Evolutionary conservation across 116 monocot species (phyloP).

Genomic region (Cymodocea nodosa): DNA sequence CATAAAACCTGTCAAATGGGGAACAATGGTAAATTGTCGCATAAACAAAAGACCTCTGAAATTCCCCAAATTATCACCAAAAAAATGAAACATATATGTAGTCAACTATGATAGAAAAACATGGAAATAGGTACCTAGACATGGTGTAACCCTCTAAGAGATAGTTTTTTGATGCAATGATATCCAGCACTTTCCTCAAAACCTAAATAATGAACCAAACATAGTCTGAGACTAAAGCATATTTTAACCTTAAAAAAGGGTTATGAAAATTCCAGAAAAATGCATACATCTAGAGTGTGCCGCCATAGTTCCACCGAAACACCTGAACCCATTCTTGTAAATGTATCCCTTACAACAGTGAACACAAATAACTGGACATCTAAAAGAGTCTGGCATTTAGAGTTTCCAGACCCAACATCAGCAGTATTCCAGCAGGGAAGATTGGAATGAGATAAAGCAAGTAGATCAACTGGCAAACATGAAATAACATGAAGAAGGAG

Average conservation of each 20-base stretch:
- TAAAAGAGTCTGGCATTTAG: conserved; percentile 27
- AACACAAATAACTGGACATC: conserved; percentile 62
- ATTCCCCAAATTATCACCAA: no score
- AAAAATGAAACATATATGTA: no score
- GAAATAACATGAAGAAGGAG: conserved; percentile 51
- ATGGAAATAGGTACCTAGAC: conserved; percentile 50
- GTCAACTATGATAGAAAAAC: not conserved
- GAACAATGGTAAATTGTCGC: not conserved
- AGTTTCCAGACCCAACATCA: conserved; percentile 14
- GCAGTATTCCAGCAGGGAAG: conserved; percentile 1
- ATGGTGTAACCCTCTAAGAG: conserved; percentile 53
- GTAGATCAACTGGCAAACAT: conserved; percentile 43
- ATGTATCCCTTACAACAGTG: conserved; percentile 39
- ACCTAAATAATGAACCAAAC: conserved; percentile 23
- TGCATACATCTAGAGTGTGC: conserved; percentile 42
- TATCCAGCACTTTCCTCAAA: conserved; percentile 75
- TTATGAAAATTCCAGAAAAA: conserved; percentile 1
- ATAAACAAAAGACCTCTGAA: no score
- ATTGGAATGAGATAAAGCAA: conserved; percentile 21
- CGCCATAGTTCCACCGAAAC: conserved; percentile 53
- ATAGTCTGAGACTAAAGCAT: not conserved
- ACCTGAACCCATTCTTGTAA: conserved; percentile 47
- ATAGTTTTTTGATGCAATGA: conserved; percentile 55
- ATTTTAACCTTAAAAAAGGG: not conserved
- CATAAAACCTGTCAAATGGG: conserved; percentile 53